Evolutionary conservation across 208 protist species (phyloP), one percentile per base, ranked within the genome.

Genomic region (Perkinsela sp.): DNA sequence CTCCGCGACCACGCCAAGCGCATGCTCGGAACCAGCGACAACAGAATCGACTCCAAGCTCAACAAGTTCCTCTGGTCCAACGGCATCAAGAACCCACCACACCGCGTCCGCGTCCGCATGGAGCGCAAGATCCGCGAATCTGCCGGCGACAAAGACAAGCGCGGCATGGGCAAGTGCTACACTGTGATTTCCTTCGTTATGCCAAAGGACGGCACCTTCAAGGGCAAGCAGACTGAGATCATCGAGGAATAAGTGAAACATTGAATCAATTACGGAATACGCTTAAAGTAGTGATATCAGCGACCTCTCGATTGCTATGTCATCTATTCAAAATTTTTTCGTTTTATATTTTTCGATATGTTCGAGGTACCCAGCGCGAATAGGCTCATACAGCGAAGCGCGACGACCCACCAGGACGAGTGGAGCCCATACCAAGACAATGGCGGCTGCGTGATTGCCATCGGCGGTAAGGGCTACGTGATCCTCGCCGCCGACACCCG

Each of bases 401-500:
- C 80, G 0, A 82, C 75, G 29, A 83, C 83, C 69, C 75, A 85
- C 74, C 80, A 88, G 68, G 73, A 83, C 68, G 71, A 76, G 31
- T 93, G 88, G 88, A 86, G 77, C 40, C 89, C 92, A 15, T 96
- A 96, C 78, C 75, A 82, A 2, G 85, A 96, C 74, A 96, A 96
- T 70, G 90, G 92, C 57, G 92, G 94, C 48, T 97, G 95, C 6
- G 85, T 86, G 32, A 73, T 96, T 0, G 94, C 91, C 40, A 91
- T 99, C 68, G 87, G 89, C 6, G 96, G 96, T 13, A 83, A 83
- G 28, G 89, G 96, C 81, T 99, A 89, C 75, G 92, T 91, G 32
- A 81, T 99, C 30, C 72, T 98, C 67, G 96, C 95, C 30, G 92
- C 80, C 32, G 96, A 99, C 79, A 98, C 96, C 2, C 88, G 96